Evolutionary conservation across 2,329 filamentous ascomycete genomes (phyloP).

Genomic region (Chaetomiaceae sp.): DNA sequence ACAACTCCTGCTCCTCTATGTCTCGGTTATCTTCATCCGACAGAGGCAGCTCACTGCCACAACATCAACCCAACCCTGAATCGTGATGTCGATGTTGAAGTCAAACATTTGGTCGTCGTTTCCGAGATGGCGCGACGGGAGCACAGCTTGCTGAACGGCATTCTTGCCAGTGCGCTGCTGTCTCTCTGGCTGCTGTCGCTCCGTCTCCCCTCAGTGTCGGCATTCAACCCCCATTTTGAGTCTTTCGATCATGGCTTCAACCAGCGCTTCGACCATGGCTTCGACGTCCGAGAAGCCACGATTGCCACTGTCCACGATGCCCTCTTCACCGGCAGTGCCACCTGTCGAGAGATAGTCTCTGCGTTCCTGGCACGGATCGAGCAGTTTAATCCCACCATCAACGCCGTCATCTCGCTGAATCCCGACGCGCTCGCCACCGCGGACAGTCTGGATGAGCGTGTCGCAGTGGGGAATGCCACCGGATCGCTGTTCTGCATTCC

Average conservation of each 20-base stretch:
- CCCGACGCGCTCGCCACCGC: conserved; percentile 40
- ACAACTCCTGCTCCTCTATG: too few species aligned
- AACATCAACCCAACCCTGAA: too few species aligned
- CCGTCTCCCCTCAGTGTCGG: too few species aligned
- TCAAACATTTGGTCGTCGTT: too few species aligned
- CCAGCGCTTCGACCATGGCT: conserved; percentile 26
- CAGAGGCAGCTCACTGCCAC: too few species aligned
- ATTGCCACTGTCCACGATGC: conserved; percentile 52
- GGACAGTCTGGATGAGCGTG: conserved; percentile 42
- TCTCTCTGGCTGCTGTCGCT: too few species aligned
- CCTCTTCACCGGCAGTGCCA: conserved; percentile 47
- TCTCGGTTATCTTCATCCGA: too few species aligned
- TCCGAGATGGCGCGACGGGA: too few species aligned
- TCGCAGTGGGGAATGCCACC: conserved; percentile 44
- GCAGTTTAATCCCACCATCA: conserved; percentile 50
- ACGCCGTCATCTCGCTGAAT: conserved; percentile 53
- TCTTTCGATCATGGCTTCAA: not conserved
- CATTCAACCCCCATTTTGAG: too few species aligned
- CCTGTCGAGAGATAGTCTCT: conserved; percentile 50
- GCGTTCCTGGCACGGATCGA: conserved; percentile 55
- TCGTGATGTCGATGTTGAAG: too few species aligned
- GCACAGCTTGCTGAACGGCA: too few species aligned
- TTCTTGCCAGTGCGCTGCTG: too few species aligned
- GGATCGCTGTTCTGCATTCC: conserved; percentile 57
- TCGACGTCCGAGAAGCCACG: conserved; percentile 55